phyloP scores from a whole-genome alignment of 2,329 filamentous ascomycete genomes.

The Penicillium sp. region DNA sequence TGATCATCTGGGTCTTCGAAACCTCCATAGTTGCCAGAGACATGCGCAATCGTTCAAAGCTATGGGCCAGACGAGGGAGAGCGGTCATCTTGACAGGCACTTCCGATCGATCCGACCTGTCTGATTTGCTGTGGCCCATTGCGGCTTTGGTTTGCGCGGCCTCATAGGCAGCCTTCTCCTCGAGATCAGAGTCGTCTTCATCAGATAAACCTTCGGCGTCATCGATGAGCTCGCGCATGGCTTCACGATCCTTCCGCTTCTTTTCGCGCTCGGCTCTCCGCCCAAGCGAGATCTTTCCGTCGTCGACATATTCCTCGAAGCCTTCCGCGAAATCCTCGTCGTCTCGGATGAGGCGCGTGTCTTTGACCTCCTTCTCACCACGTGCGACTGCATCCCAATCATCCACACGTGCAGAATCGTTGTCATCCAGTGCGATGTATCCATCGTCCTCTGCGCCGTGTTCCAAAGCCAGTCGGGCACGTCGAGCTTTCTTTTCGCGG shows the following conservation, averaged over 20 bases:
- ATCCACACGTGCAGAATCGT: slow-evolving; percentile 42
- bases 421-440: slow-evolving; percentile 46
- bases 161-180: slow-evolving; percentile 78
- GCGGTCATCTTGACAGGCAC: slow-evolving; percentile 75
- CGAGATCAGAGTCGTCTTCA: slow-evolving; percentile 65
- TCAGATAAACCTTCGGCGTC: slow-evolving; percentile 70
- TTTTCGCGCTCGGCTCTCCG: slow-evolving; percentile 76
- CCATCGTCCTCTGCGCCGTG: slow-evolving; percentile 65
- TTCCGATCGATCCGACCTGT: slow-evolving; percentile 44
- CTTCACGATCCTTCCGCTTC: slow-evolving; percentile 64
- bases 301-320: slow-evolving; percentile 88
- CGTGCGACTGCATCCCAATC: slow-evolving; percentile 48
- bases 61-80: slow-evolving; percentile 71
- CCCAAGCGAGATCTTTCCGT: slow-evolving; percentile 77
- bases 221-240: slow-evolving; percentile 82
- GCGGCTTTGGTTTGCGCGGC: slow-evolving; percentile 81
- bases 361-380: slow-evolving; percentile 62
- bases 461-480: slow-evolving; percentile 76
- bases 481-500: slow-evolving; percentile 83
- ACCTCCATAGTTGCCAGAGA: slow-evolving; percentile 65
- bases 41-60: slow-evolving; percentile 64
- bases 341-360: slow-evolving; percentile 76
- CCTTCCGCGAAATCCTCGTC: slow-evolving; percentile 93
- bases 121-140: slow-evolving; percentile 59
- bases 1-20: slow-evolving; percentile 61